These are phyloP conservation scores for Lolium multiflorum DNA, from an alignment of 176 grass and related monocot genomes.

Conservation along the genomic window DNA sequence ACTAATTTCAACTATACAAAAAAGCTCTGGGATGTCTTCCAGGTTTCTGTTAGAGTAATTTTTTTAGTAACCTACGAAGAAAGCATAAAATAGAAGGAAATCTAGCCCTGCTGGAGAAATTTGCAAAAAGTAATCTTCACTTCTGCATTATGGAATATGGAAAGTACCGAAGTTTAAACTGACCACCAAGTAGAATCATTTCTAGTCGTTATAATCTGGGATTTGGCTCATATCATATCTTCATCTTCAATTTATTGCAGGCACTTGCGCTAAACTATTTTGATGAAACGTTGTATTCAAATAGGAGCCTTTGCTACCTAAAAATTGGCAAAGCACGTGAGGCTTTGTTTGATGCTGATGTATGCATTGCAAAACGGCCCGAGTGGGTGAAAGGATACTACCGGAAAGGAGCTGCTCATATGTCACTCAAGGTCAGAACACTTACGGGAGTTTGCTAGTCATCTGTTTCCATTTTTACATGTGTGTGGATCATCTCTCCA, in stretches of 20 bases:
- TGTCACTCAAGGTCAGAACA: constrained; percentile 49
- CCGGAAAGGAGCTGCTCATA: constrained; percentile 51
- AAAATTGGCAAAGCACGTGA: constrained; percentile 16
- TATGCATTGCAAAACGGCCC: constrained; percentile 36
- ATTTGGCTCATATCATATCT: not conserved
- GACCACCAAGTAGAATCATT: not conserved
- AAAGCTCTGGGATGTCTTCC: too few species aligned
- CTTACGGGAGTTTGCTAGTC: not conserved
- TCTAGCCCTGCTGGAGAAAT: too few species aligned
- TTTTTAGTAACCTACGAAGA: too few species aligned
- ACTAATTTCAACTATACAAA: too few species aligned
- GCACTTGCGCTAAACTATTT: constrained; percentile 31
- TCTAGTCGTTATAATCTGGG: not conserved
- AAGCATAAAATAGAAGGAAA: too few species aligned
- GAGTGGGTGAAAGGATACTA: constrained; percentile 51
- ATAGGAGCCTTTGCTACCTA: constrained; percentile 45
- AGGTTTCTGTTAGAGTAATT: too few species aligned
- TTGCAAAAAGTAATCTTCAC: not conserved
- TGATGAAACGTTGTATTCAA: constrained; percentile 40
- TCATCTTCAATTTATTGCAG: constrained; percentile 15
- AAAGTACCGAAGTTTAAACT: not conserved
- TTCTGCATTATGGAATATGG: not conserved
- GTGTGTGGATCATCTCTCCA: not conserved
- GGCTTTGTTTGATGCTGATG: constrained; percentile 41
- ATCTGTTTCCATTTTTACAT: not conserved